phyloP scores from a whole-genome alignment of 139 green algal genomes.

The Chlorella vulgaris region DNA sequence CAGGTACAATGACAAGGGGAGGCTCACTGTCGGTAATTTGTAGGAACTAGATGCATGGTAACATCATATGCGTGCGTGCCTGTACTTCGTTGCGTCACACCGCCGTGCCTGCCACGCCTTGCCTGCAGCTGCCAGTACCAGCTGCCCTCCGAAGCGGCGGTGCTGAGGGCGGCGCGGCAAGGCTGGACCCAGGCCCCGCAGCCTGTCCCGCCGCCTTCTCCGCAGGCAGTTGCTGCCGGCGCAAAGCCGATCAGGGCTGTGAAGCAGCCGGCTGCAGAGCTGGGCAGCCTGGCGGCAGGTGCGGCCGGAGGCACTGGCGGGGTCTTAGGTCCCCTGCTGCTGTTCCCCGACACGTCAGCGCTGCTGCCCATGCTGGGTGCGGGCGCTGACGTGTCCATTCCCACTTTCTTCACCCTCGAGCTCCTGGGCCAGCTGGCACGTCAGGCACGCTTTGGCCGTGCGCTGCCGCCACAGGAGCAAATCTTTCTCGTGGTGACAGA shows the following conservation, averaged over 20 bases:
- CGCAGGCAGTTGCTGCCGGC: neutral
- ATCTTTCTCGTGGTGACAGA: slow-evolving; percentile 70
- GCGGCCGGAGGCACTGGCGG: no score
- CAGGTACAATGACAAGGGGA: no score
- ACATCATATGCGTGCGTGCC: no score
- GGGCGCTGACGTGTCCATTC: slow-evolving; percentile 15
- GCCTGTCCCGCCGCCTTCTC: neutral
- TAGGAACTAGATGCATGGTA: neutral
- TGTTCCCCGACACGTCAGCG: slow-evolving; percentile 79
- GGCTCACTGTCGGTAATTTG: no score
- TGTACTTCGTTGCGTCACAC: no score
- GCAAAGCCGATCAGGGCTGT: neutral
- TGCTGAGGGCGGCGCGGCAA: slow-evolving; percentile 19
- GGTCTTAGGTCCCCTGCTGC: slow-evolving; percentile 76
- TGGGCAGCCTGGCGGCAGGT: slow-evolving; percentile 1
- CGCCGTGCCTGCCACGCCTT: no score
- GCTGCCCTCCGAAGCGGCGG: slow-evolving; percentile 27
- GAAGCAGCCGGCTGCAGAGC: no score
- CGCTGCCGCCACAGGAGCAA: slow-evolving; percentile 53
- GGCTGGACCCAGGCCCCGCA: neutral
- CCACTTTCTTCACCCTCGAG: slow-evolving; percentile 35
- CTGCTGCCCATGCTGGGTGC: slow-evolving; percentile 74
- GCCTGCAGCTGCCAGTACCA: slow-evolving; percentile 33
- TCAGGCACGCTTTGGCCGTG: slow-evolving; percentile 62
- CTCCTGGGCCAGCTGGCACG: slow-evolving; percentile 47